Evolutionary conservation across 2,329 filamentous ascomycete genomes (phyloP).

Genomic region (Sporothrix luriei): DNA sequence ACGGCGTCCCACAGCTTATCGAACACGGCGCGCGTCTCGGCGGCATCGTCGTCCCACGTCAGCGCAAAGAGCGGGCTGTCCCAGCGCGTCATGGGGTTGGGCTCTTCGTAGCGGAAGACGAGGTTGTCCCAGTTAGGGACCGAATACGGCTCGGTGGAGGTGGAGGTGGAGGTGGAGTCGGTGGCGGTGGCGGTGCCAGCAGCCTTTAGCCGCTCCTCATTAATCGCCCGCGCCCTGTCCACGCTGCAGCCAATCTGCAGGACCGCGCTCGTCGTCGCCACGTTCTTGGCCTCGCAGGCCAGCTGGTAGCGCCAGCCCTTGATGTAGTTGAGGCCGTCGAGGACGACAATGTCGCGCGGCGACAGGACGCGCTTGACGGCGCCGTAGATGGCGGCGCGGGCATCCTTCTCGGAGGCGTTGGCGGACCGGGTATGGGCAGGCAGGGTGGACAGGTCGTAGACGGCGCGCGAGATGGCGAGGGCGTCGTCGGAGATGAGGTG

Average conservation of each 20-base stretch:
- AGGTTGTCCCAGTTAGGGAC: slow-evolving; percentile 73
- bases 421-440: slow-evolving; percentile 67
- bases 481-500: slow-evolving; percentile 74
- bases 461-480: slow-evolving; percentile 68
- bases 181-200: slow-evolving; percentile 31
- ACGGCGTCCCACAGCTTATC: slow-evolving; percentile 75
- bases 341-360: slow-evolving; percentile 73
- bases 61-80: slow-evolving; percentile 81
- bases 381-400: slow-evolving; percentile 72
- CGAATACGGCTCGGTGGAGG: slow-evolving; percentile 51
- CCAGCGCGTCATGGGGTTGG: slow-evolving; percentile 82
- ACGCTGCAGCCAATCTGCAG: slow-evolving; percentile 63
- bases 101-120: slow-evolving; percentile 81
- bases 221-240: slow-evolving; percentile 59
- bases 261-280: slow-evolving; percentile 74
- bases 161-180: background rate
- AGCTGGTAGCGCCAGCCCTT: slow-evolving; percentile 88
- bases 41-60: slow-evolving; percentile 71
- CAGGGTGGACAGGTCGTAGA: slow-evolving; percentile 66
- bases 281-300: slow-evolving; percentile 80
- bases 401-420: slow-evolving; percentile 78
- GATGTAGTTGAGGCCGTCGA: slow-evolving; percentile 84
- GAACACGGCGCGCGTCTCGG: slow-evolving; percentile 58
- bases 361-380: slow-evolving; percentile 76
- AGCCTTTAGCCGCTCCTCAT: slow-evolving; percentile 56